These are phyloP conservation scores for Telopea speciosissima DNA, from an alignment of 177 flowering plant species.

Conservation along the genomic window DNA sequence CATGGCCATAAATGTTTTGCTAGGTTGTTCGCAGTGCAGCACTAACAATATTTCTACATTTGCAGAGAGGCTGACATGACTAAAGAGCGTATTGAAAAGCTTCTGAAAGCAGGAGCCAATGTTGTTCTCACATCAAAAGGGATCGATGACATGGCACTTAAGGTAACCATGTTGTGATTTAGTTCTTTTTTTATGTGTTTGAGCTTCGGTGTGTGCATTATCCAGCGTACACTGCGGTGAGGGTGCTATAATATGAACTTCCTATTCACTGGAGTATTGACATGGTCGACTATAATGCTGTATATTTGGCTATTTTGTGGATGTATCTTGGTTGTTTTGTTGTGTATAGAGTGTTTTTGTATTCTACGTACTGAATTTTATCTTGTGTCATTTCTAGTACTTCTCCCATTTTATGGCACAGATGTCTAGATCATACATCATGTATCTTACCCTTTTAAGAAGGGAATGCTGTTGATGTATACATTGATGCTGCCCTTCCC, in stretches of 20 bases:
- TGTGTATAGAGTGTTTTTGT: neutral
- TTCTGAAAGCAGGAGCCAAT: slow-evolving; percentile 94
- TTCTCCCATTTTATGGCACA: neutral
- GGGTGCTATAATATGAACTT: neutral
- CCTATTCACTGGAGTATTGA: neutral
- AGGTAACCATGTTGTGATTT: slow-evolving; percentile 43
- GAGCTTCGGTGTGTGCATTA: neutral
- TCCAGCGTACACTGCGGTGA: neutral
- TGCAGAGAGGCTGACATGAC: slow-evolving; percentile 95
- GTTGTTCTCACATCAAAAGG: slow-evolving; percentile 91
- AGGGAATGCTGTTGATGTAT: no score
- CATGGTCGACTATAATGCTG: neutral
- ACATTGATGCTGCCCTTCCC: no score
- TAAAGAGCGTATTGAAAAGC: slow-evolving; percentile 90
- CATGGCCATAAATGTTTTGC: neutral
- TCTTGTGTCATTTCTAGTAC: neutral
- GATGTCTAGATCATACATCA: neutral
- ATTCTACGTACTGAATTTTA: neutral
- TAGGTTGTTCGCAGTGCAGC: neutral
- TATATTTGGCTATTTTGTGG: neutral
- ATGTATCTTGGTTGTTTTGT: neutral
- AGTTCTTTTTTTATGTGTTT: neutral
- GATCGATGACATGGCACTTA: slow-evolving; percentile 98
- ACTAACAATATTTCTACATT: slow-evolving; percentile 12
- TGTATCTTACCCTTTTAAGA: neutral